Conservation (phyloP, 2,329 filamentous ascomycete genomes). For the Monosporascus ibericus region DNA sequence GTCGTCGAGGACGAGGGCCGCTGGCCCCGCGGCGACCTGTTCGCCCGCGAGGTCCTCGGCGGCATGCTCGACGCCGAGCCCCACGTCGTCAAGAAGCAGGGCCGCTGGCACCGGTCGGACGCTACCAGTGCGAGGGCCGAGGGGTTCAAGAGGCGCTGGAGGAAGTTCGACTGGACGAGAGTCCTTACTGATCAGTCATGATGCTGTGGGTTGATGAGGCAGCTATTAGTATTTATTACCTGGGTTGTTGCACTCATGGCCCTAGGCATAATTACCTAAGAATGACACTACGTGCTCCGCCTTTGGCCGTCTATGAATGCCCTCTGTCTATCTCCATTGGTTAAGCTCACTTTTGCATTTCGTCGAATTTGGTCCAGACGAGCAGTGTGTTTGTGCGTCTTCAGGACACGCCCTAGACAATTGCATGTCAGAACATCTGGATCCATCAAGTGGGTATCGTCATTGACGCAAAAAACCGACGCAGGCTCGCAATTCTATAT, state of each 20-base stretch:
- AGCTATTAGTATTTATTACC: too few relatives aligned
- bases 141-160: conserved; percentile 78
- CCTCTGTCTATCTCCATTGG: too few relatives aligned
- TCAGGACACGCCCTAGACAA: too few relatives aligned
- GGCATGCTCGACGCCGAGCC: conserved; percentile 83
- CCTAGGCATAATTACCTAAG: not conserved
- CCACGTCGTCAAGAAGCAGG: conserved; percentile 84
- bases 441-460: not conserved
- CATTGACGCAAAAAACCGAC: not conserved
- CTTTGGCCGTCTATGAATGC: too few relatives aligned
- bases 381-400: too few relatives aligned
- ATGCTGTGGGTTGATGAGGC: not conserved
- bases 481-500: not conserved
- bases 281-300: not conserved
- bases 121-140: conserved; percentile 52
- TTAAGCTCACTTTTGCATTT: too few relatives aligned
- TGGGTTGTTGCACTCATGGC: too few relatives aligned
- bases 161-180: conserved; percentile 83
- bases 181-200: conserved; percentile 40
- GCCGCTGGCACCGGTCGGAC: conserved; percentile 69
- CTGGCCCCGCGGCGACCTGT: conserved; percentile 89
- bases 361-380: too few relatives aligned
- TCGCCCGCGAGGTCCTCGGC: conserved; percentile 85
- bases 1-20: conserved; percentile 78
- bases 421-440: not conserved